Evolutionary conservation across 805 yeast species (phyloP).

Genomic region (Myxozyma geophila): DNA sequence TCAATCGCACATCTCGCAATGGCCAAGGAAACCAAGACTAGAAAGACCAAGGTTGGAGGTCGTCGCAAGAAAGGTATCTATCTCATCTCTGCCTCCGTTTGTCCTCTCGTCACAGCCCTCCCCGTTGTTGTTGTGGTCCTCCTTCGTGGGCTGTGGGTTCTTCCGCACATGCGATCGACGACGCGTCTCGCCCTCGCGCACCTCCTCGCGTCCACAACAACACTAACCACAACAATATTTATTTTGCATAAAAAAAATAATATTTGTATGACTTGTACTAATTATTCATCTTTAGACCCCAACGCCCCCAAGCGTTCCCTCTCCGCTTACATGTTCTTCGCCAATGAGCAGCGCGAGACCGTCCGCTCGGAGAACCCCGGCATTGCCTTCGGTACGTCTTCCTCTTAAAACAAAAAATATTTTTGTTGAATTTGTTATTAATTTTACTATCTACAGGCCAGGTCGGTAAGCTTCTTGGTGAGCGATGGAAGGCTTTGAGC

Average conservation of each 20-base stretch:
- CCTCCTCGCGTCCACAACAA: not conserved
- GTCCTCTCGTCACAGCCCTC: not conserved
- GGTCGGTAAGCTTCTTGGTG: slow-evolving; percentile 94
- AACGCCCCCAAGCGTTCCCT: slow-evolving; percentile 99
- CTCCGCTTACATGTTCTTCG: slow-evolving; percentile 98
- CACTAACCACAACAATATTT: not conserved
- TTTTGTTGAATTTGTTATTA: not conserved
- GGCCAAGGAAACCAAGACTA: slow-evolving; percentile 37
- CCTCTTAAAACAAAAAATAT: not conserved
- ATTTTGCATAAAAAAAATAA: not conserved
- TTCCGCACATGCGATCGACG: not conserved
- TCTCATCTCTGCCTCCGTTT: slow-evolving; percentile 3
- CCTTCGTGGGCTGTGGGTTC: not conserved
- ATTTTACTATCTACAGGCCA: slow-evolving; percentile 49
- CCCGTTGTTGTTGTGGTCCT: not conserved
- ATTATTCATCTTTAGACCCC: slow-evolving; percentile 60
- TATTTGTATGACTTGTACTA: not conserved
- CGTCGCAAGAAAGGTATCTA: slow-evolving; percentile 38
- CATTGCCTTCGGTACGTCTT: slow-evolving; percentile 70
- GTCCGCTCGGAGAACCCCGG: slow-evolving; percentile 97
- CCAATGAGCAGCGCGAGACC: slow-evolving; percentile 94
- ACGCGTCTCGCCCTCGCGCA: slow-evolving; percentile 7
- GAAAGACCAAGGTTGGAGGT: slow-evolving; percentile 37
- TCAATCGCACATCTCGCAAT: slow-evolving; percentile 10
- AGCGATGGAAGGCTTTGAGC: slow-evolving; percentile 90